Percentiles rank a stretch among this genome's conserved stretches.
Conservation (phyloP, 306 rosid genomes). For the Pachyrhizus erosus region DNA sequence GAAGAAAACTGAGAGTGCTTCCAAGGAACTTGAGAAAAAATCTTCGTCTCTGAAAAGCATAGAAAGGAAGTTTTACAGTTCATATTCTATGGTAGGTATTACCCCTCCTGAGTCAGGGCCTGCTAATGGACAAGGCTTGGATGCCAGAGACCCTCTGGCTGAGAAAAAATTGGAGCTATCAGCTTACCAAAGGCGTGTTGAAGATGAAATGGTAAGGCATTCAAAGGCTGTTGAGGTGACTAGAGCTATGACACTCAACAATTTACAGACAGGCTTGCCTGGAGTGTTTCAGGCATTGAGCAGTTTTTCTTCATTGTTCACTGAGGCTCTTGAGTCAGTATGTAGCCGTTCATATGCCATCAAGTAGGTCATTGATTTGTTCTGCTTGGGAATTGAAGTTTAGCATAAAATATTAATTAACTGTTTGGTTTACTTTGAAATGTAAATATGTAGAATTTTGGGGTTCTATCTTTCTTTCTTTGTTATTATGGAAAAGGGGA, state of each 20-base stretch:
- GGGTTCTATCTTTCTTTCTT: conserved; percentile 32
- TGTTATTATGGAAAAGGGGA: conserved; percentile 33
- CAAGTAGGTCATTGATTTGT: conserved; percentile 50
- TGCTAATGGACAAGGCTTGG: conserved; percentile 69
- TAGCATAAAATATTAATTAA: neutral
- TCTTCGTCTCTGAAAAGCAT: conserved; percentile 70
- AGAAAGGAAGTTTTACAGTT: conserved; percentile 84
- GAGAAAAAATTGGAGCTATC: conserved; percentile 86
- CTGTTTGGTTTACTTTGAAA: conserved; percentile 37
- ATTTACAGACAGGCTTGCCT: conserved; percentile 97
- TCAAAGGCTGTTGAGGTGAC: conserved; percentile 91
- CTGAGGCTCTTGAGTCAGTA: conserved; percentile 79
- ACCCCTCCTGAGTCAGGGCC: conserved; percentile 66
- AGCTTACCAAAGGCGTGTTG: conserved; percentile 78
- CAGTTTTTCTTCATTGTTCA: conserved; percentile 83
- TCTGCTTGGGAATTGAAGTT: conserved; percentile 38
- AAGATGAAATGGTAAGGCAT: conserved; percentile 87
- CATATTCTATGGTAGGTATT: conserved; percentile 90
- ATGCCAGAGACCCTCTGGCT: conserved; percentile 92
- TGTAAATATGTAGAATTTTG: conserved; percentile 73
- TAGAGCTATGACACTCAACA: conserved; percentile 91
- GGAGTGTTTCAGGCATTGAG: conserved; percentile 94
- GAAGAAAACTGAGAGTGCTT: conserved; percentile 73
- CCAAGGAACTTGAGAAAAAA: conserved; percentile 86
- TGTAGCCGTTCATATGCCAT: conserved; percentile 76